Conservation (phyloP, 2,329 filamentous ascomycete genomes). For the Leptographium wingfieldii region DNA sequence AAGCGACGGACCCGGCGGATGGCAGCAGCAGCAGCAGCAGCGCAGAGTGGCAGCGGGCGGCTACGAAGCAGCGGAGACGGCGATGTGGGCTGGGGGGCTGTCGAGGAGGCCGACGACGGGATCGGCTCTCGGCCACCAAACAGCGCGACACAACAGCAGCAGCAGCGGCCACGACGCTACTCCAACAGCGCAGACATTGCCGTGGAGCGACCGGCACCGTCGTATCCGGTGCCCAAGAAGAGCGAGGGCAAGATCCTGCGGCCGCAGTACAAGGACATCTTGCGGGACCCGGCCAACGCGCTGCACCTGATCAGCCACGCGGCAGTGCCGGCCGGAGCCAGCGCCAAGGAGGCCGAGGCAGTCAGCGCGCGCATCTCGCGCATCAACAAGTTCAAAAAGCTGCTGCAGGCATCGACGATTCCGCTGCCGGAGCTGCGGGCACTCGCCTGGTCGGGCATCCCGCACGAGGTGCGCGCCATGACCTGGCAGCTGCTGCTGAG, state of each 20-base stretch:
- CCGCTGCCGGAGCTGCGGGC: constrained; percentile 71
- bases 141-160: constrained; percentile 11
- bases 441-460: constrained; percentile 86
- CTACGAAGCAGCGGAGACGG: background rate
- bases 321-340: constrained; percentile 57
- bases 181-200: constrained; percentile 91
- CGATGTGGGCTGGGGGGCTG: background rate
- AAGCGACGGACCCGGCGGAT: constrained; percentile 54
- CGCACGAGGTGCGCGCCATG: constrained; percentile 92
- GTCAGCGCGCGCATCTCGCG: constrained; percentile 79
- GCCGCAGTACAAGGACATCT: constrained; percentile 94
- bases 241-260: constrained; percentile 89
- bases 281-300: constrained; percentile 81
- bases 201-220: constrained; percentile 69
- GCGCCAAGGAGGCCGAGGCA: constrained; percentile 72
- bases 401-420: constrained; percentile 85
- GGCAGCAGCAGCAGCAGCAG: constrained; percentile 25
- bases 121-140: background rate
- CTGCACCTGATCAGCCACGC: constrained; percentile 89
- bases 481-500: constrained; percentile 96
- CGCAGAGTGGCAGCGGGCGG: constrained; percentile 8
- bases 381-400: constrained; percentile 97
- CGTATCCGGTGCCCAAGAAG: constrained; percentile 80
- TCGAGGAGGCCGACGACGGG: background rate
- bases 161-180: constrained; percentile 37